Percentiles rank a stretch among this genome's conserved stretches.
Evolutionary conservation across 331 rosid species (phyloP).

Genomic region (Pyracantha coccinea): DNA sequence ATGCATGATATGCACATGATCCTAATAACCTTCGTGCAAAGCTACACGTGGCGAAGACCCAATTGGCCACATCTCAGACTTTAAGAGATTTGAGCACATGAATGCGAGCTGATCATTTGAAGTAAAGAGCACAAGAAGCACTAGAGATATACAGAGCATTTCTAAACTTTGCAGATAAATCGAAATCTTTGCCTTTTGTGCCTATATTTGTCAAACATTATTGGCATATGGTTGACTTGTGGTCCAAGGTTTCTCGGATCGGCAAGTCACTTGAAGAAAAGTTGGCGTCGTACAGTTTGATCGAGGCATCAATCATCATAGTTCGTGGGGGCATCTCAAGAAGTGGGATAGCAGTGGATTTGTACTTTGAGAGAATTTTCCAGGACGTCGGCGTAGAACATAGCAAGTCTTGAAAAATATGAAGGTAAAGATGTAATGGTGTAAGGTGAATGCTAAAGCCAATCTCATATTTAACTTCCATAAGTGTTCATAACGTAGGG

Average conservation of each 20-base stretch:
- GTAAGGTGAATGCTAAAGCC: background rate
- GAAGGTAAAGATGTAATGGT: background rate
- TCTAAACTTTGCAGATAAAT: background rate
- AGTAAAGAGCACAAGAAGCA: background rate
- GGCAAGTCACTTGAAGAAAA: background rate
- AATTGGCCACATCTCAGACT: constrained; percentile 23
- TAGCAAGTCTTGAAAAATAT: background rate
- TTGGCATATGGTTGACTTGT: background rate
- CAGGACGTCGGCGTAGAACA: background rate
- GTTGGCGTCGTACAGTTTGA: background rate
- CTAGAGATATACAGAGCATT: background rate
- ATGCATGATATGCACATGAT: constrained; percentile 54
- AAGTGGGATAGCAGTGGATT: constrained; percentile 20
- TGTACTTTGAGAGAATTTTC: background rate
- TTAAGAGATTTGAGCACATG: constrained; percentile 14
- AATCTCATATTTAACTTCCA: too few relatives aligned
- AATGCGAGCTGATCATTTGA: background rate
- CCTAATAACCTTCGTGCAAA: constrained; percentile 34
- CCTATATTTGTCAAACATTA: background rate
- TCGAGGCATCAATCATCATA: constrained; percentile 16
- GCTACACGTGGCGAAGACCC: constrained; percentile 23
- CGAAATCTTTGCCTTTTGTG: background rate
- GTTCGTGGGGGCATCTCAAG: background rate
- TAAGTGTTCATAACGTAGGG: too few relatives aligned
- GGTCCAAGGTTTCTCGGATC: constrained; percentile 19